Percentiles rank a stretch among this genome's conserved stretches.
Conservation (phyloP, 1,139 yeast species). For the Petasospora rhodanensis region DNA sequence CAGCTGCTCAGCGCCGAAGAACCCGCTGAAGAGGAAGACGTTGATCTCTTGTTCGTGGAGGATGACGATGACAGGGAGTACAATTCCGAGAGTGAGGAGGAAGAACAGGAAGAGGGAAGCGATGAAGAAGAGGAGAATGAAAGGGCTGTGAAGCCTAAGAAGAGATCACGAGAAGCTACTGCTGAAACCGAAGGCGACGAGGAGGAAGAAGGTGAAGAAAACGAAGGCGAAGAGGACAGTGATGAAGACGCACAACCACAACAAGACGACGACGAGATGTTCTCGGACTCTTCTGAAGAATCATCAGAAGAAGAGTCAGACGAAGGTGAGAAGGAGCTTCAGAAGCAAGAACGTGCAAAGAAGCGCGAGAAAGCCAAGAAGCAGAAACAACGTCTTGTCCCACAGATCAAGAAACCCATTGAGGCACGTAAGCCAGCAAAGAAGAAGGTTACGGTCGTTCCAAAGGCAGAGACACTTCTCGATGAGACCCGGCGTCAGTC, state of each 20-base stretch:
- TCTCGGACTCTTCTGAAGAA: conserved; percentile 27
- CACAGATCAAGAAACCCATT: conserved; percentile 38
- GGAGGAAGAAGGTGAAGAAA: conserved; percentile 36
- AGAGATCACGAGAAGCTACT: conserved; percentile 59
- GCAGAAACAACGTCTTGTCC: conserved; percentile 36
- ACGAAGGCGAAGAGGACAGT: conserved; percentile 28
- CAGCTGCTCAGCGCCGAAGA: conserved; percentile 69
- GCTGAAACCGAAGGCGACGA: conserved; percentile 44
- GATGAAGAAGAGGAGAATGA: conserved; percentile 63
- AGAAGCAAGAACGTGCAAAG: conserved; percentile 49
- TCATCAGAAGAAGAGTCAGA: conserved; percentile 42
- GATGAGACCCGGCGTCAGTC: conserved; percentile 62
- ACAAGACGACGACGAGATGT: conserved; percentile 30
- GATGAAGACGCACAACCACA: too few species aligned
- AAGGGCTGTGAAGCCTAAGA: too few species aligned
- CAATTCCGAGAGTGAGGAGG: conserved; percentile 30
- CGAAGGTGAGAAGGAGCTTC: conserved; percentile 64
- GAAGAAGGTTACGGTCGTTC: conserved; percentile 27
- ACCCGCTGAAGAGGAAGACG: conserved; percentile 66
- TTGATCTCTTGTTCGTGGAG: conserved; percentile 73
- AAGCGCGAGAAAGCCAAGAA: conserved; percentile 44
- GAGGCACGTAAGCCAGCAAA: conserved; percentile 20
- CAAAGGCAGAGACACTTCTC: conserved; percentile 46
- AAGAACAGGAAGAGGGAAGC: conserved; percentile 33
- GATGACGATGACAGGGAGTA: conserved; percentile 83